These are phyloP conservation scores for Rhizoctonia solani DNA, from an alignment of 1,284 basidiomycete genomes.

Conservation along the genomic window DNA sequence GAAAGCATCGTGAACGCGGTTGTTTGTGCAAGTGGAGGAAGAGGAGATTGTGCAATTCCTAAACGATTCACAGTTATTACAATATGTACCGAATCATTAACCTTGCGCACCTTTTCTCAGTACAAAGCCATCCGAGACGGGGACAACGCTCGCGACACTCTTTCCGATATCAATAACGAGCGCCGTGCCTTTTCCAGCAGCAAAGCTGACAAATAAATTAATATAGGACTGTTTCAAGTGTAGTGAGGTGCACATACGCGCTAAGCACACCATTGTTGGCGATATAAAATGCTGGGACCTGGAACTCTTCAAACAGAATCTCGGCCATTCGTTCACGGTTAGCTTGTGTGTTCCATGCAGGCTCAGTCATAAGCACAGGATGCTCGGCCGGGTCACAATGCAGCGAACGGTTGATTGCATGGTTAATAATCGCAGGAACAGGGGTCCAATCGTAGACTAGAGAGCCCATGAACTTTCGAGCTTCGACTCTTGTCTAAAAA, in stretches of 20 bases:
- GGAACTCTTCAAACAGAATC: constrained; percentile 95
- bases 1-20: constrained; percentile 69
- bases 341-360: constrained; percentile 91
- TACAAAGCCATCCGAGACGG: constrained; percentile 97
- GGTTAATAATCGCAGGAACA: constrained; percentile 71
- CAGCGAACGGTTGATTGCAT: constrained; percentile 77
- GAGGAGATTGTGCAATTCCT: constrained; percentile 72
- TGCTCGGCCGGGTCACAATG: constrained; percentile 78
- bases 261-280: constrained; percentile 96
- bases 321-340: constrained; percentile 93
- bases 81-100: constrained; percentile 6
- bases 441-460: constrained; percentile 82
- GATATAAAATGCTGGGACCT: constrained; percentile 95
- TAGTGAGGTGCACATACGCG: constrained; percentile 61
- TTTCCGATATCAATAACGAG: constrained; percentile 94
- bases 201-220: constrained; percentile 63
- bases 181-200: constrained; percentile 91
- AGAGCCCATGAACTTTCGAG: not conserved
- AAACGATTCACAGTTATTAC: not conserved
- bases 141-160: constrained; percentile 86
- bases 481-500: not conserved
- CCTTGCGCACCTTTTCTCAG: constrained; percentile 89
- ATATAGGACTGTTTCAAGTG: constrained; percentile 1
- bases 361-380: constrained; percentile 92
- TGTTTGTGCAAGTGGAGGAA: constrained; percentile 77